Percentiles rank a stretch among this genome's conserved stretches.
Conservation (phyloP, 1,284 basidiomycete species). For the Boletus semigastroideus region DNA sequence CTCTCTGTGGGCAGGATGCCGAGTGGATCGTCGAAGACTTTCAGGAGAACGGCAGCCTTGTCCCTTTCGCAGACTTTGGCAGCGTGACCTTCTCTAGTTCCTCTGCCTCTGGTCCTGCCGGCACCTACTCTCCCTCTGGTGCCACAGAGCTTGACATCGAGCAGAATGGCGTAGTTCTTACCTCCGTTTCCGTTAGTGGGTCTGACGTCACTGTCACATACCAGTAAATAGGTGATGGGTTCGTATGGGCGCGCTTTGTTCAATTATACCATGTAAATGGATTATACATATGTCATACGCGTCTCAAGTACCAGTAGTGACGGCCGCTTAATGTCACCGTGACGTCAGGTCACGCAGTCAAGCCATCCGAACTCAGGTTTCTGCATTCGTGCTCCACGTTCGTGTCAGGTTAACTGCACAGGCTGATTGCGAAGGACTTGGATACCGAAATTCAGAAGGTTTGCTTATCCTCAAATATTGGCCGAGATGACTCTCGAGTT, state of each 20-base stretch:
- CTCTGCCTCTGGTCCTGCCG: slow-evolving; percentile 8
- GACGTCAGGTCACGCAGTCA: no score
- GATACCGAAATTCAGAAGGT: no score
- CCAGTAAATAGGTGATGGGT: background rate
- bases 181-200: slow-evolving; percentile 3
- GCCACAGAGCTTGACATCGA: slow-evolving; percentile 11
- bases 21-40: slow-evolving; percentile 27
- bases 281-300: no score
- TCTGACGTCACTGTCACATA: slow-evolving; percentile 3
- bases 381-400: no score
- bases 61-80: slow-evolving; percentile 17
- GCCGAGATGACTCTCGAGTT: no score
- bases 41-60: background rate
- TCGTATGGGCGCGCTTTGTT: background rate
- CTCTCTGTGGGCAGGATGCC: slow-evolving; percentile 22
- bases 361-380: no score
- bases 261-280: background rate
- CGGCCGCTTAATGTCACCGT: no score
- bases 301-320: no score
- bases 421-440: no score
- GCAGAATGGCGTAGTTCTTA: slow-evolving; percentile 9
- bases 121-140: slow-evolving; percentile 10
- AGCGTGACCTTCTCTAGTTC: slow-evolving; percentile 16
- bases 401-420: no score
- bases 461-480: no score